Evolutionary conservation across 2,329 filamentous ascomycete species (phyloP).

Genomic region (Blastomyces emzantsi): DNA sequence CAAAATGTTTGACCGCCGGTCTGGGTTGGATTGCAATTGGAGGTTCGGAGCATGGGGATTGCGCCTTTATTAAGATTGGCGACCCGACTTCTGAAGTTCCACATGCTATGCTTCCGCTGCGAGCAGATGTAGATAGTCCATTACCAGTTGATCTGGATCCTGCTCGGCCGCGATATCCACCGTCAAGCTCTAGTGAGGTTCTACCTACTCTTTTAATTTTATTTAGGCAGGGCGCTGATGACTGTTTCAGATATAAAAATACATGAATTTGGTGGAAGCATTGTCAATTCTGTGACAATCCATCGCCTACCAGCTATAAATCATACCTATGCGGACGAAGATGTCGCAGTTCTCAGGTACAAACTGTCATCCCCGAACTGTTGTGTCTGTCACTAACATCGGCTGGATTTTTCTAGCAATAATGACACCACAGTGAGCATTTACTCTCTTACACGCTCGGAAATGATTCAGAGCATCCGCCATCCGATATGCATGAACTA

Average conservation of each 20-base stretch:
- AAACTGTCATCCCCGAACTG: constrained; percentile 39
- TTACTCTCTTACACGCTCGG: constrained; percentile 62
- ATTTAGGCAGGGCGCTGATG: constrained; percentile 12
- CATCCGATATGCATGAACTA: constrained; percentile 88
- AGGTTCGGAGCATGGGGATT: constrained; percentile 73
- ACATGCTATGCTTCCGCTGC: constrained; percentile 1
- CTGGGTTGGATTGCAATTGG: constrained; percentile 87
- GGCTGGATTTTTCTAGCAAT: constrained; percentile 49
- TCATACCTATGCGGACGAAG: constrained; percentile 43
- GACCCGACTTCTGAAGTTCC: constrained; percentile 21
- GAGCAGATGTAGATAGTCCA: constrained; percentile 47
- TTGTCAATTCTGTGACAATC: constrained; percentile 59
- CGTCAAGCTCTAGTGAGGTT: constrained; percentile 20
- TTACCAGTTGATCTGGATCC: constrained; percentile 44
- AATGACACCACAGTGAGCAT: constrained; percentile 85
- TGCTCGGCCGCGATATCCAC: constrained; percentile 20
- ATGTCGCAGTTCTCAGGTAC: constrained; percentile 45
- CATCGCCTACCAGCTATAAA: constrained; percentile 44
- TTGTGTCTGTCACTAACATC: constrained; percentile 45
- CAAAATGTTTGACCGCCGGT: constrained; percentile 79
- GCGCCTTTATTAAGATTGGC: constrained; percentile 63
- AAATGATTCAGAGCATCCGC: constrained; percentile 59
- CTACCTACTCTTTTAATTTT: background rate
- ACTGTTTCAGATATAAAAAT: constrained; percentile 41
- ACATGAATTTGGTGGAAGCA: constrained; percentile 53